These are phyloP conservation scores for Aspergillus conjunctus DNA, from an alignment of 495 filamentous ascomycete species.

Conservation along the genomic window DNA sequence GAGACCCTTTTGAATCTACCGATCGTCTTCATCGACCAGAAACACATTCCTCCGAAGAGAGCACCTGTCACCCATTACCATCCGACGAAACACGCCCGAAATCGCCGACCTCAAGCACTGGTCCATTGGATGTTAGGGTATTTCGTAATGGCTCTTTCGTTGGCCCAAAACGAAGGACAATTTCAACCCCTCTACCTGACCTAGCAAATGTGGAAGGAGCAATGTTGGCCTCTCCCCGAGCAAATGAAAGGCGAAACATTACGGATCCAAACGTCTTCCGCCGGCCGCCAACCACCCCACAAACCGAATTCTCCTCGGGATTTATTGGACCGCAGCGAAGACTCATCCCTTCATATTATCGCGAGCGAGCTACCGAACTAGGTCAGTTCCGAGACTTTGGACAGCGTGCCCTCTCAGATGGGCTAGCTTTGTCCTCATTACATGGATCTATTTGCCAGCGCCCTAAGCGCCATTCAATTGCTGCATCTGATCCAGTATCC, in stretches of 20 bases:
- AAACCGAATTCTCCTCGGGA: constrained; percentile 22
- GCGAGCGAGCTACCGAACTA: constrained; percentile 28
- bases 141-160: constrained; percentile 35
- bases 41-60: constrained; percentile 16
- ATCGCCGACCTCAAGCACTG: constrained; percentile 22
- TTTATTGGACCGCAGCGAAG: constrained; percentile 18
- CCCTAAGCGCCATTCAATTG: constrained; percentile 50
- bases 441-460: constrained; percentile 40
- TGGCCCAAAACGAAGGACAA: constrained; percentile 40
- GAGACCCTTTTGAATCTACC: constrained; percentile 37
- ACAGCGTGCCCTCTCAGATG: constrained; percentile 34
- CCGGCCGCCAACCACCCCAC: constrained; percentile 32
- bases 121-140: constrained; percentile 23
- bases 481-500: constrained; percentile 71
- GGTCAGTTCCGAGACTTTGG: constrained; percentile 14
- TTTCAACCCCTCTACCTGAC: constrained; percentile 35
- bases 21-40: constrained; percentile 11
- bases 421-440: constrained; percentile 32
- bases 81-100: constrained; percentile 33
- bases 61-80: constrained; percentile 25
- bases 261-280: constrained; percentile 46
- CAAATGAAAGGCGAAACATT: constrained; percentile 41
- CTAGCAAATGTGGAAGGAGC: constrained; percentile 30
- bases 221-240: constrained; percentile 26
- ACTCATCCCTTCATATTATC: constrained; percentile 29